Base-by-base conservation (phyloP, 306 rosid genomes). In the Castanopsis chinensis region DNA sequence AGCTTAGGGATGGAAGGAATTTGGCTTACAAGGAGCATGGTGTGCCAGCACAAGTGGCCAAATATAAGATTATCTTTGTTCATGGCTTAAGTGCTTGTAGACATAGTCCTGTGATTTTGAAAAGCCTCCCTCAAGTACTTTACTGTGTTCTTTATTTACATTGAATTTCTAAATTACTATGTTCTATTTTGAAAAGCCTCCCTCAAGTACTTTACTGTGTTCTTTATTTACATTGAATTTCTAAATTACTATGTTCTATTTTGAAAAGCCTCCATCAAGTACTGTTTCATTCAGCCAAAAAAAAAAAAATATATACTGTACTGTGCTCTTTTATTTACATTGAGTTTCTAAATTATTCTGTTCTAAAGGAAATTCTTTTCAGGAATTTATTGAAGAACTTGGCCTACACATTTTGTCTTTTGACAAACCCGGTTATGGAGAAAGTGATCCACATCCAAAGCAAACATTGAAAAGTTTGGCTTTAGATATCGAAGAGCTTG, bases 11-110 rank as follows among this genome's bases (percentile, higher is more conserved):
- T 79, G 94, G 92, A 81, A 85, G 94, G 56, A 72, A 86, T 71
- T 79, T 90, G 78, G 90, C 94, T n/a, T 90, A 90, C 85, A 88
- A 79, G 79, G 94, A 88, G 32, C 53, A 85, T 71, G 94, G 94
- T 63, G 87, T 88, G 49, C 76, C 85, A 6, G 81, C 61, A 83
- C 58, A 86, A 52, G 55, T 10, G 4, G 89, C 94, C 72, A 90
- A 76, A 4, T 18, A 88, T 7, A 90, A 90, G 75, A 79, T 88
- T 67, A 73, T 90, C 1, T 85, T n/a, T 79, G 56, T 88, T 33
- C 94, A 90, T 79, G 86, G 79, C 0, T 88, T 86, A 25, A 27
- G 56, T 45, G 54, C 82, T 78, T 67, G 78, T 35, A 73, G 89
- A 76, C 81, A 59, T 41, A 71, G 76, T 18, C 35, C 74, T 15